Evolutionary conservation across 179 eudicot species (phyloP), one percentile per base, ranked within the genome.

Genomic region (Actinidia polygama): DNA sequence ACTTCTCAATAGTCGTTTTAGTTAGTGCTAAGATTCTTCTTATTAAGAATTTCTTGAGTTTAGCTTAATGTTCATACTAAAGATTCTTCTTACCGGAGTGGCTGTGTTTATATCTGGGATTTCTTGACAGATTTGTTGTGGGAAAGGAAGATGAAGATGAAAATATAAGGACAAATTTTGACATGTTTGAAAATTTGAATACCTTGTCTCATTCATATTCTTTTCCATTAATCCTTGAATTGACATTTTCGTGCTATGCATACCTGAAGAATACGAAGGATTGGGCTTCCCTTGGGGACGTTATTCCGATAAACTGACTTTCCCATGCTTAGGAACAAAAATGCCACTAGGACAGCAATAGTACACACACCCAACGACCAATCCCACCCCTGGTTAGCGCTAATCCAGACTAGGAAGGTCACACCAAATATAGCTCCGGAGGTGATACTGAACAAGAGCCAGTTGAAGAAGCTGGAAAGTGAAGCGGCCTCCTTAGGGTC

Each of bases 381-480:
- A 51, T 90, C 88, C 92, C 92, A 88, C 11, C 92, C 92, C 73
- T 69, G 83, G 59, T 88, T 85, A 23, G 76, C 50, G 54, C 84
- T 81, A 7, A 90, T 85, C 91, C 91, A 88, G 3, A 88, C 90
- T 11, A 90, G 16, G 73, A 90, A 78, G 0, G 92, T 90, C 50
- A 88, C 89, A 0, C 92, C 90, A 26, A 90, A 67, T 4, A 84
- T 73, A 4, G 88, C 88, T 57, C 92, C 92, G 0, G 51, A 0
- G 6, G 85, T 83, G 50, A 85, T 26, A 68, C 80, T 82, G 50
- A 88, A 81, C 69, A 87, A 9, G 9, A 83, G 30, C 88, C 88
- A 90, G 81, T 90, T 90, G 83, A 90, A 90, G 85, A 36, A 90
- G 85, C 88, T 85, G 10, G 92, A 83, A 36, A 85, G 84, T 19